phyloP scores from a whole-genome alignment of 1,139 yeast genomes.

The Yamadazyma triangularis region DNA sequence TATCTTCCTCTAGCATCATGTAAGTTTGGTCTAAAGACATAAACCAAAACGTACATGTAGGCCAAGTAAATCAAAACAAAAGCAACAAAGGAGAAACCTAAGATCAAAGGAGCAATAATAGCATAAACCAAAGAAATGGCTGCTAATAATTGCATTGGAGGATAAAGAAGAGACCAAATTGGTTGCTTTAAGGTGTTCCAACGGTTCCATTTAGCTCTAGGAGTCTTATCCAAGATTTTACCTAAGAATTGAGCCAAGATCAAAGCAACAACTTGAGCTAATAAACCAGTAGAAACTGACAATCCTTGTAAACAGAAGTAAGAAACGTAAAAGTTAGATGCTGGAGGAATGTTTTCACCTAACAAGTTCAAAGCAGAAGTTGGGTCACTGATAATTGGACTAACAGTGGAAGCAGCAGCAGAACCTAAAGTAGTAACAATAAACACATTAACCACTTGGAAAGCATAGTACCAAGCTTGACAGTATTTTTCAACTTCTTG shows the following conservation, averaged over 20 bases:
- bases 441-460: constrained; percentile 84
- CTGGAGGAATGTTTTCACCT: constrained; percentile 59
- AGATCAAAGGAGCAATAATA: constrained; percentile 40
- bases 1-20: constrained; percentile 61
- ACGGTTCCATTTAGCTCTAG: constrained; percentile 47
- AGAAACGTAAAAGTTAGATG: constrained; percentile 66
- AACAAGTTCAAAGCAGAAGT: constrained; percentile 50
- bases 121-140: constrained; percentile 38
- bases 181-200: constrained; percentile 40
- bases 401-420: constrained; percentile 68
- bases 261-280: constrained; percentile 39
- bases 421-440: constrained; percentile 78
- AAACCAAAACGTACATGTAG: constrained; percentile 53
- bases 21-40: constrained; percentile 51
- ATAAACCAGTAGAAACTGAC: constrained; percentile 32
- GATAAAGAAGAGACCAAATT: constrained; percentile 37
- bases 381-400: constrained; percentile 54
- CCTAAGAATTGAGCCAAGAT: constrained; percentile 45
- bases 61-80: constrained; percentile 51
- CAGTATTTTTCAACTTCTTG: constrained; percentile 77
- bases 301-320: constrained; percentile 47
- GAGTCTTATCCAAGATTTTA: constrained; percentile 41
- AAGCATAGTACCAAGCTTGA: constrained; percentile 83
- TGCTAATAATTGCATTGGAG: constrained; percentile 34
- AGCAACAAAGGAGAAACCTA: constrained; percentile 45